Evolutionary conservation across 2,329 filamentous ascomycete species (phyloP), one percentile per base, ranked within the genome.

Genomic region (Botrytis deweyae): DNA sequence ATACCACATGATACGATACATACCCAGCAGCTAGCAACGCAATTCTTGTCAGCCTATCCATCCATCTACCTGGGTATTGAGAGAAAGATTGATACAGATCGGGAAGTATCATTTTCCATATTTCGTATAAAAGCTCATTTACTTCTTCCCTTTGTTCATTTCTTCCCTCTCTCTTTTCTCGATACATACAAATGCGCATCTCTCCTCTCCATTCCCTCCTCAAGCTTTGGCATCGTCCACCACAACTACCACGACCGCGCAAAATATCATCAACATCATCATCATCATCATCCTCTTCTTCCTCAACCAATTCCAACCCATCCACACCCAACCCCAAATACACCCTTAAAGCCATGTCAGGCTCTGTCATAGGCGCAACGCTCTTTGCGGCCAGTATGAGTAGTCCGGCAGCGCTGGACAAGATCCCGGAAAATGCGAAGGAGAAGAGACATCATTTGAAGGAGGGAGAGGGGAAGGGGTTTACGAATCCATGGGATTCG

Each of bases 401-500:
- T 18, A 73, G 22, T 61, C 80, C 80, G 14, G 71, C 77, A 29
- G 70, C 77, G n/a, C 52, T 78, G 40, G 77, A 76, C 29, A 75
- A 79, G 71, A 78, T 79, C 20, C 80, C 80, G 18, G 77, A 81
- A 33, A 77, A 80, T 49, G 72, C 84, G 14, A 82, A 82, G 61
- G 82, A 83, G 25, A 84, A 85, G 77, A 78, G 78, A 58, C 87
- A 89, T 82, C 87, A 89, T 82, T 79, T 84, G 73, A 85, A 86
- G 78, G 78, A 84, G 76, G 86, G 86, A 16, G 78, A 84, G 76
- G 86, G 86, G 20, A 87, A 86, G 73, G 87, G 87, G 7, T 89
- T 88, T 78, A 80, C 80, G n/a, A 89, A 89, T 80, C 87, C 87
- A 0, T 89, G 87, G 87, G 83, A 85, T 9, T 87, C 85, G n/a